Percentiles rank a stretch among this genome's conserved stretches.
Conservation (phyloP, 495 filamentous ascomycete species). For the Cenococcum geophilum region DNA sequence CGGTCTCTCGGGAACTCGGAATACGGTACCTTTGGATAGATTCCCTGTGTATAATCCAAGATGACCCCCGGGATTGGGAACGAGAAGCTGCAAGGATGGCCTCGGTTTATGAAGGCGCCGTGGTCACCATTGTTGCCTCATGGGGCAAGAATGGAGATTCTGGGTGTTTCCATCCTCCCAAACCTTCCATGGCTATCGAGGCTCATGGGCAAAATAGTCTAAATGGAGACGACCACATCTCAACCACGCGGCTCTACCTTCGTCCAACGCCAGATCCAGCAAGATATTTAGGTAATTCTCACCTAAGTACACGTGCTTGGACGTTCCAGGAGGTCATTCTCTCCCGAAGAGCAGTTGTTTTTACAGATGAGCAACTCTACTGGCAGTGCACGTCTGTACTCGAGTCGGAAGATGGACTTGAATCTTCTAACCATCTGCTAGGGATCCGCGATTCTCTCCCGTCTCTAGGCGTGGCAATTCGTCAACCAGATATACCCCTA, state of each 20-base stretch:
- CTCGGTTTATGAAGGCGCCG: constrained; percentile 33
- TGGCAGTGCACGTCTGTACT: constrained; percentile 34
- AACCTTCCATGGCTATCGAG: not conserved
- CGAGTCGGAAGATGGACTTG: not conserved
- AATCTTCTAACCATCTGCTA: not conserved
- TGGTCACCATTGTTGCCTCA: not conserved
- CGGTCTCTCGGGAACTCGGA: constrained; percentile 32
- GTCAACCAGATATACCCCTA: not conserved
- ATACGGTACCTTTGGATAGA: constrained; percentile 45
- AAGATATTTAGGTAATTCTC: not conserved
- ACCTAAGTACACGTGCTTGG: constrained; percentile 25
- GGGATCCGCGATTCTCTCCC: not conserved
- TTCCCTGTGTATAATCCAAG: constrained; percentile 44
- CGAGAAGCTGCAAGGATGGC: constrained; percentile 40
- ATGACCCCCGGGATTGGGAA: constrained; percentile 40
- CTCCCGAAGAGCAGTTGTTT: constrained; percentile 40
- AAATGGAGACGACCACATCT: not conserved
- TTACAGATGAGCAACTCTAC: constrained; percentile 37
- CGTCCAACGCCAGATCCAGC: not conserved
- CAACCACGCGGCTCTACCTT: not conserved
- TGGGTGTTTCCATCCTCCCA: not conserved
- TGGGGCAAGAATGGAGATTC: not conserved
- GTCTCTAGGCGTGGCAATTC: not conserved
- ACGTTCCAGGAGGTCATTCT: constrained; percentile 40
- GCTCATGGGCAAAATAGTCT: not conserved